Percentiles rank a stretch among this genome's conserved stretches.
Evolutionary conservation across 805 yeast genomes (phyloP).

Genomic region (Metschnikowia henanensis): DNA sequence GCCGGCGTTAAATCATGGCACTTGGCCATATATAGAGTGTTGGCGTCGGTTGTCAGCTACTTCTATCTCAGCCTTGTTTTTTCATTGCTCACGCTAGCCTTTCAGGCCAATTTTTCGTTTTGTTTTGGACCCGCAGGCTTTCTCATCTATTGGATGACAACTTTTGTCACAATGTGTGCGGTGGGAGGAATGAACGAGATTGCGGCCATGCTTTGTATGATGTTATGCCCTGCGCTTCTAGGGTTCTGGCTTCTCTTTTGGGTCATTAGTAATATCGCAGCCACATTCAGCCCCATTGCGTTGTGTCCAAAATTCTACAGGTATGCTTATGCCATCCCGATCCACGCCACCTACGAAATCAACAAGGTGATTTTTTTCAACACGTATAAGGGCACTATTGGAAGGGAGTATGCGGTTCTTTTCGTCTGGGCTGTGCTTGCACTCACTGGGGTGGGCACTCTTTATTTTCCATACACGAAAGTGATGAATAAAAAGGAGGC

Average conservation of each 20-base stretch:
- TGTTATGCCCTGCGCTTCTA: slow-evolving; percentile 57
- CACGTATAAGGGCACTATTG: slow-evolving; percentile 34
- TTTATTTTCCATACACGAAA: neutral
- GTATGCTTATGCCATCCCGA: slow-evolving; percentile 39
- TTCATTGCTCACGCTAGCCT: slow-evolving; percentile 64
- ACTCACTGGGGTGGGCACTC: neutral
- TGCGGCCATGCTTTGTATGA: slow-evolving; percentile 50
- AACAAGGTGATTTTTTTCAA: slow-evolving; percentile 34
- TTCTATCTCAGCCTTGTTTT: slow-evolving; percentile 58
- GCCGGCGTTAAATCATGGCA: slow-evolving; percentile 41
- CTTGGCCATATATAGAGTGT: slow-evolving; percentile 52
- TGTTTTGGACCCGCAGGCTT: slow-evolving; percentile 71
- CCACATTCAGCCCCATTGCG: slow-evolving; percentile 35
- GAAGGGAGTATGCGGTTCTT: slow-evolving; percentile 30
- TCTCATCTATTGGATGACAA: slow-evolving; percentile 69
- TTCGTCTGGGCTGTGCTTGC: slow-evolving; percentile 28
- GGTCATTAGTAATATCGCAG: slow-evolving; percentile 33
- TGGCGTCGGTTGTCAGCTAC: slow-evolving; percentile 51
- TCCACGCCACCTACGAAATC: slow-evolving; percentile 32
- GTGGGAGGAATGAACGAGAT: slow-evolving; percentile 78
- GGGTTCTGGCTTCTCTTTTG: slow-evolving; percentile 44
- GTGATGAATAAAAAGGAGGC: neutral
- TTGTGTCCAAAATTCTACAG: slow-evolving; percentile 32
- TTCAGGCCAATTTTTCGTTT: slow-evolving; percentile 57
- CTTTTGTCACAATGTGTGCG: slow-evolving; percentile 68